phyloP scores from a whole-genome alignment of 352 stramenopile genomes.

The Phytophthora sojae region DNA sequence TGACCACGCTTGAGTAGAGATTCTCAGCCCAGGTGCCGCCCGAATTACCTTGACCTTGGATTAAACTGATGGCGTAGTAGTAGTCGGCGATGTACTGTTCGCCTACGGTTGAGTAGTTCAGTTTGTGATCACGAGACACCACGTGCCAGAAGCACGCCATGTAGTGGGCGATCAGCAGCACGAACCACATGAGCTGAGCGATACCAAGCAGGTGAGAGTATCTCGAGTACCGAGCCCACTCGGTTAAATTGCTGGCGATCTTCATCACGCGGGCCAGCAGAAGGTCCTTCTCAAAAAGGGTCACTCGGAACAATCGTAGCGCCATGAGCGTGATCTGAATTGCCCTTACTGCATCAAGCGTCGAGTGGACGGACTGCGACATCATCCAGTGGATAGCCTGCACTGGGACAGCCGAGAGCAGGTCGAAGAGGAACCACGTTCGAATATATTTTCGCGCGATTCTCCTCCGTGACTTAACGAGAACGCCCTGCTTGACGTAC shows the following conservation, averaged over 20 bases:
- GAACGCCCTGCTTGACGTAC: constrained; percentile 6
- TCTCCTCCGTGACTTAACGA: constrained; percentile 22
- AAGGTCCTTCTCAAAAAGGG: constrained; percentile 20
- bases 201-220: constrained; percentile 46
- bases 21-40: constrained; percentile 28
- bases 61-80: constrained; percentile 43
- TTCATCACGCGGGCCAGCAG: constrained; percentile 21
- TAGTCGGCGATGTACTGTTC: constrained; percentile 48
- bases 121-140: constrained; percentile 3
- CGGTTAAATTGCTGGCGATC: constrained; percentile 30
- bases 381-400: background rate
- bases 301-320: constrained; percentile 13
- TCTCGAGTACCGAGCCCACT: constrained; percentile 37
- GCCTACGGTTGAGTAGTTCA: background rate
- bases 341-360: background rate
- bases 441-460: constrained; percentile 20
- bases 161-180: constrained; percentile 55
- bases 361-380: background rate
- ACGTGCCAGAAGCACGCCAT: constrained; percentile 56
- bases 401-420: constrained; percentile 14
- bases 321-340: constrained; percentile 27
- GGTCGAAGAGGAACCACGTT: constrained; percentile 22
- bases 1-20: constrained; percentile 40
- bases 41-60: constrained; percentile 57
- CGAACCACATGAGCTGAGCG: constrained; percentile 36